Conservation (phyloP, 176 grass and related monocot species). For the Triticum timopheevii region DNA sequence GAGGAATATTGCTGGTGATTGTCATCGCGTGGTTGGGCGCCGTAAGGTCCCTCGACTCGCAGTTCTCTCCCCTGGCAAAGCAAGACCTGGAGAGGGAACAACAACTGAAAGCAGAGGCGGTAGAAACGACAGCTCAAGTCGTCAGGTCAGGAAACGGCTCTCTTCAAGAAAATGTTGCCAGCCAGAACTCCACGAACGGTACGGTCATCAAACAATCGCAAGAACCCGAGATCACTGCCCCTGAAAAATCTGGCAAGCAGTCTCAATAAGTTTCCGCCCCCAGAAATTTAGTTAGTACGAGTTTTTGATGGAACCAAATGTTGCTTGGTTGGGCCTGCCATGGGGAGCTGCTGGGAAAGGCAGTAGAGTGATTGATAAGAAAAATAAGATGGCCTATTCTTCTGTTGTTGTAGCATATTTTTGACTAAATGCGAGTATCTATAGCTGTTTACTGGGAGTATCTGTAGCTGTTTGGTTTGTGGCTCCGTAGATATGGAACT, state of each 20-base stretch:
- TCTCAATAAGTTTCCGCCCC: slow-evolving; percentile 35
- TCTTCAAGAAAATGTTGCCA: slow-evolving; percentile 42
- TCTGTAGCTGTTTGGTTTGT: slow-evolving; percentile 41
- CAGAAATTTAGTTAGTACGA: slow-evolving; percentile 39
- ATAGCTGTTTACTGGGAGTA: neutral
- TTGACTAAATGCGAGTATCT: neutral
- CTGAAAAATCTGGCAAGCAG: slow-evolving; percentile 51
- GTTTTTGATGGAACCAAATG: slow-evolving; percentile 28
- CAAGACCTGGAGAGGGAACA: slow-evolving; percentile 81
- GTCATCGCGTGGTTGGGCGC: slow-evolving; percentile 85
- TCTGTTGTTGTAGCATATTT: slow-evolving; percentile 53
- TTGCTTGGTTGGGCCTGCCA: slow-evolving; percentile 20
- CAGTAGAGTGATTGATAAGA: slow-evolving; percentile 2
- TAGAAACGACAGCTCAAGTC: slow-evolving; percentile 45
- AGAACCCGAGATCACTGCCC: slow-evolving; percentile 47
- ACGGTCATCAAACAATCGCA: slow-evolving; percentile 27
- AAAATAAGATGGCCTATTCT: slow-evolving; percentile 55
- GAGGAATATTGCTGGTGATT: slow-evolving; percentile 93
- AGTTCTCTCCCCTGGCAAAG: slow-evolving; percentile 92
- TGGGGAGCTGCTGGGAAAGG: slow-evolving; percentile 5
- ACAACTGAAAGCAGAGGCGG: slow-evolving; percentile 47
- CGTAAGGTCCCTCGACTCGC: slow-evolving; percentile 77
- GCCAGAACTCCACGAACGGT: slow-evolving; percentile 44
- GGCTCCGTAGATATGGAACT: slow-evolving; percentile 40
- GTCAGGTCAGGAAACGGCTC: slow-evolving; percentile 38